Conservation (phyloP, 257 asterid species). For the Przewalskia tangutica region DNA sequence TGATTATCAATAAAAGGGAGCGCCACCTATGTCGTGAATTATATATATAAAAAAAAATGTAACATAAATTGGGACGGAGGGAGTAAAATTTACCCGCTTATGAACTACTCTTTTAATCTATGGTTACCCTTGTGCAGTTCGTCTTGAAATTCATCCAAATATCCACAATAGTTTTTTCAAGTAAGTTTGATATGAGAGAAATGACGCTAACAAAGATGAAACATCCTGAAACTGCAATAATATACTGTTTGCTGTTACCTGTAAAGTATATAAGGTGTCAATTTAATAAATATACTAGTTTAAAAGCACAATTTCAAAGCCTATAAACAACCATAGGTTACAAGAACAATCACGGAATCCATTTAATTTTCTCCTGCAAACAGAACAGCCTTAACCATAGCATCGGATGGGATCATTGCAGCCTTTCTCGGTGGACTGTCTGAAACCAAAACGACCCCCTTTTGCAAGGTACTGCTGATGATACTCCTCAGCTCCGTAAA, state of each 20-base stretch:
- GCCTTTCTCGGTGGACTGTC: constrained; percentile 67
- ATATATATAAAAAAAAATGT: too few relatives aligned
- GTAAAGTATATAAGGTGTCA: background rate
- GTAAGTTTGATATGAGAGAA: background rate
- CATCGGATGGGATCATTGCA: constrained; percentile 97
- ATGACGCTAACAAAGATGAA: background rate
- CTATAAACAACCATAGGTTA: background rate
- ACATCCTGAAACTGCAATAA: background rate
- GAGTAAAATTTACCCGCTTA: too few relatives aligned
- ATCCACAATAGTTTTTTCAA: background rate
- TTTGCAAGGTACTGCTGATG: constrained; percentile 95
- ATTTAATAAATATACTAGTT: background rate
- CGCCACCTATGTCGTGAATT: too few relatives aligned
- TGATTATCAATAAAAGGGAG: too few relatives aligned
- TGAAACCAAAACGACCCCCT: constrained; percentile 87
- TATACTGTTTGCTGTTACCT: background rate
- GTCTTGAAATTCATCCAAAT: background rate
- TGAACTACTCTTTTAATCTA: too few relatives aligned
- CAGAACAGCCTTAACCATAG: constrained; percentile 41
- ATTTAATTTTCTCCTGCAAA: background rate
- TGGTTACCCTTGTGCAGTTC: background rate
- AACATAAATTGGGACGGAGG: too few relatives aligned
- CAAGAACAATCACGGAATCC: background rate
- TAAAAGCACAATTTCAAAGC: constrained; percentile 11
- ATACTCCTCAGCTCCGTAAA: constrained; percentile 87